Base-by-base conservation (phyloP, 352 stramenopile species). In the Phytopythium mirpurense region DNA sequence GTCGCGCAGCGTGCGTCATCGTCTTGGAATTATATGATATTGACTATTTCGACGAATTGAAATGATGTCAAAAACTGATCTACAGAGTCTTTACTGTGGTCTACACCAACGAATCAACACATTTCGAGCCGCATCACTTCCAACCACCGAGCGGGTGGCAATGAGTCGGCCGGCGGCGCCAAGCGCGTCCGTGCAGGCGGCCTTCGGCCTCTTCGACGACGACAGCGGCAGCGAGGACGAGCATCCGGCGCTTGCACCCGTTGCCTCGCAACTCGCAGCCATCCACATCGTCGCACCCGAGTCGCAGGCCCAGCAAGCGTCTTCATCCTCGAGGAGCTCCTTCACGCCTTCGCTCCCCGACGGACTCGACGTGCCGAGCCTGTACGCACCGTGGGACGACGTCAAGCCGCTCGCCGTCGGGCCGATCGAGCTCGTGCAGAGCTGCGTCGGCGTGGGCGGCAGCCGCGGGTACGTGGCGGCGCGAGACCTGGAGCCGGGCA, bases 391-490 rank as follows among this genome's bases (percentile, higher is more conserved):
- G 26, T 97, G 88, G 77, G 72, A 90, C 56, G 78, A 95, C 63
- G 65, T 75, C 5, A 76, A 78, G 29, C 90, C 93, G 26, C 60
- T 93, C 15, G 94, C 81, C 32, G 62, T 97, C 11, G 87, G 86
- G 0, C 77, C 90, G 21, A 88, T 96, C 40, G 59, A 87, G 31
- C 62, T 96, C 7, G 54, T 77, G 11, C 78, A 62, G 29, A 78
- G 74, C 51, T 83, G 65, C 50, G 58, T 61, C 5, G 53, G 69
- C 37, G 62, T 91, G 11, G 90, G 93, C 24, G 91, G 91, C 36
- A 80, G 74, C n/a, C 67, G 93, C 21, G 93, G 90, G 18, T 98
- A 97, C 46, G 76, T 97, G 26, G 93, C 93, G 1, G 69, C 62
- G 7, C 56, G 63, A 38, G 72, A 95, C 45, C 57, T 98, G 19